Percentiles rank a stretch among this genome's conserved stretches.
These are phyloP conservation scores for Microbotryum silenes-acaulis DNA, from an alignment of 1,284 basidiomycete species.

Conservation along the genomic window DNA sequence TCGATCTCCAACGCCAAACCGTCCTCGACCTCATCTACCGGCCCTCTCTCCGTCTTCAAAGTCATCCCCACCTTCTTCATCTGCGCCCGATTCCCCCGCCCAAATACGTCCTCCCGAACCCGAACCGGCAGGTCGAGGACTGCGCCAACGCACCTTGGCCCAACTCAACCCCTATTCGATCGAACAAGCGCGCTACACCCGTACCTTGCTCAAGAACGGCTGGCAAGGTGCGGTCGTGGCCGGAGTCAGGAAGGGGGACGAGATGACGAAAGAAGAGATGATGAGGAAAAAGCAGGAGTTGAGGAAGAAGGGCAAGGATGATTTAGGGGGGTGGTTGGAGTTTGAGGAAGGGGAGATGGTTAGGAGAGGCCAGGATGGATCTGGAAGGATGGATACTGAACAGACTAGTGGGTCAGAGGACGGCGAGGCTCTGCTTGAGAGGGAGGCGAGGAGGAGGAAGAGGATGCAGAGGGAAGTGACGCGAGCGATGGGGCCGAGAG, in stretches of 20 bases:
- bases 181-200: conserved; percentile 39
- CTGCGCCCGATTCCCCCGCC: no score
- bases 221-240: conserved; percentile 43
- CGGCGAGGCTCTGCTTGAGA: conserved; percentile 6
- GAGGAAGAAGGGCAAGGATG: conserved; percentile 9
- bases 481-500: not conserved
- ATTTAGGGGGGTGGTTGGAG: conserved; percentile 29
- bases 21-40: no score
- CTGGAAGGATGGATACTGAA: not conserved
- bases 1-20: no score
- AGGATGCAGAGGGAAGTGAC: conserved; percentile 3
- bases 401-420: conserved; percentile 2
- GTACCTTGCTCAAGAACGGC: conserved; percentile 39
- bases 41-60: not conserved
- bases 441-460: conserved; percentile 15
- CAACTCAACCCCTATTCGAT: conserved; percentile 43
- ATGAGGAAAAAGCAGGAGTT: conserved; percentile 14
- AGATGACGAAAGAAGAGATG: conserved; percentile 15
- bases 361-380: not conserved
- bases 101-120: not conserved
- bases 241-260: conserved; percentile 13
- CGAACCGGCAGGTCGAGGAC: conserved; percentile 8
- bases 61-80: not conserved
- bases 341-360: conserved; percentile 13
- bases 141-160: conserved; percentile 39